These are phyloP conservation scores for Rubroshorea leprosula DNA, from an alignment of 345 rosid species.

Conservation along the genomic window DNA sequence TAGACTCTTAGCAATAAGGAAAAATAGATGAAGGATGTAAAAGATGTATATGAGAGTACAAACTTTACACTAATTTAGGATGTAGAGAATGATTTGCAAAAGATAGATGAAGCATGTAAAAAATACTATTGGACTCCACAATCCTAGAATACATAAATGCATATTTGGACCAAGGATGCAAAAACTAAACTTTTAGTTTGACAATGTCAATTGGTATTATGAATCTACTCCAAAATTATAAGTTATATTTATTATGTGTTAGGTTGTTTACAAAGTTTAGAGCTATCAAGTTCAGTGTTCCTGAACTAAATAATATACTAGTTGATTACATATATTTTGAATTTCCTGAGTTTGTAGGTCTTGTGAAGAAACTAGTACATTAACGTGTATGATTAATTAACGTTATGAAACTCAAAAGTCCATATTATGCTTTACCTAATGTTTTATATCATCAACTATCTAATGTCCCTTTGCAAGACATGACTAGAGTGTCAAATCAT, in stretches of 20 bases:
- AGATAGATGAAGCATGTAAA: too few species aligned
- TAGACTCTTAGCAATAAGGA: too few species aligned
- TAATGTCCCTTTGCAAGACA: constrained; percentile 55
- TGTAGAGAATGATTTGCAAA: too few species aligned
- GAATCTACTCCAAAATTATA: constrained; percentile 5
- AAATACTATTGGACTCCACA: too few species aligned
- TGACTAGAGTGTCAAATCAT: constrained; percentile 74
- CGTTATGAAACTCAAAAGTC: constrained; percentile 5
- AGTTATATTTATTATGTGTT: constrained; percentile 19
- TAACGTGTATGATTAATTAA: neutral
- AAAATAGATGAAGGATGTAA: too few species aligned
- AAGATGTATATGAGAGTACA: too few species aligned
- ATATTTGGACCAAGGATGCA: too few species aligned
- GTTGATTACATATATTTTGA: constrained; percentile 85
- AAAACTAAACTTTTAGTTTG: too few species aligned
- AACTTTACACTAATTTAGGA: too few species aligned
- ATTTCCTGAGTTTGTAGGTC: constrained; percentile 83
- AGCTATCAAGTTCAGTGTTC: constrained; percentile 58
- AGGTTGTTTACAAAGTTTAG: constrained; percentile 96
- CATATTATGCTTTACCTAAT: constrained; percentile 1
- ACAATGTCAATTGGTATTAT: neutral
- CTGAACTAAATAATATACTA: constrained; percentile 74
- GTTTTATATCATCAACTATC: neutral
- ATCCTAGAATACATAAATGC: too few species aligned
- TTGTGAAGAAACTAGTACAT: constrained; percentile 3